Evolutionary conservation across 257 asterid species (phyloP).

Genomic region (Jacaranda mimosifolia): DNA sequence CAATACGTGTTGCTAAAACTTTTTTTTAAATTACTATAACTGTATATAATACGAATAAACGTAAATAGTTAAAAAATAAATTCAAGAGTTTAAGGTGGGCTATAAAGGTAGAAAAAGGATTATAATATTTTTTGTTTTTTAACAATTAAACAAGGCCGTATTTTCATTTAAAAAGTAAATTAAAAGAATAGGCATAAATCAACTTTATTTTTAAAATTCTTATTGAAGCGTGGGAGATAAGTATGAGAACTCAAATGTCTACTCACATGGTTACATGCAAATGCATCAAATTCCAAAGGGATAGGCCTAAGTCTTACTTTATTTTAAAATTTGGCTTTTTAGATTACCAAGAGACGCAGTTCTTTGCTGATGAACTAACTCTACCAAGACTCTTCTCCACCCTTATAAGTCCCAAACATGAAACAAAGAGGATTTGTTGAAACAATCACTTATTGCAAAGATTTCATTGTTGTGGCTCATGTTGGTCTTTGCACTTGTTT

Average conservation of each 20-base stretch:
- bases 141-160: too few relatives aligned
- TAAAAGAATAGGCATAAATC: background rate
- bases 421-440: background rate
- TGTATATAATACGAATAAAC: too few relatives aligned
- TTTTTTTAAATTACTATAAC: too few relatives aligned
- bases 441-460: constrained; percentile 11
- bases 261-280: background rate
- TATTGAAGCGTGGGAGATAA: background rate
- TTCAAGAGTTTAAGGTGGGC: too few relatives aligned
- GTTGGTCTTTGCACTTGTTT: background rate
- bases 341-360: constrained; percentile 25
- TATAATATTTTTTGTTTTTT: too few relatives aligned
- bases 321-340: constrained; percentile 18
- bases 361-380: constrained; percentile 12
- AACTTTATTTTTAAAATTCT: background rate
- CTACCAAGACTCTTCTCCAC: background rate
- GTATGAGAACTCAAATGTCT: background rate
- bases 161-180: too few relatives aligned
- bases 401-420: background rate
- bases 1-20: too few relatives aligned
- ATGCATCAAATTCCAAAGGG: background rate
- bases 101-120: too few relatives aligned
- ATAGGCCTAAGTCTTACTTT: too few relatives aligned
- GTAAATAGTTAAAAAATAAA: too few relatives aligned
- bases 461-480: background rate